Evolutionary conservation across 2,329 filamentous ascomycete species (phyloP), one percentile per base, ranked within the genome.

Genomic region (Fusarium nisikadoi): DNA sequence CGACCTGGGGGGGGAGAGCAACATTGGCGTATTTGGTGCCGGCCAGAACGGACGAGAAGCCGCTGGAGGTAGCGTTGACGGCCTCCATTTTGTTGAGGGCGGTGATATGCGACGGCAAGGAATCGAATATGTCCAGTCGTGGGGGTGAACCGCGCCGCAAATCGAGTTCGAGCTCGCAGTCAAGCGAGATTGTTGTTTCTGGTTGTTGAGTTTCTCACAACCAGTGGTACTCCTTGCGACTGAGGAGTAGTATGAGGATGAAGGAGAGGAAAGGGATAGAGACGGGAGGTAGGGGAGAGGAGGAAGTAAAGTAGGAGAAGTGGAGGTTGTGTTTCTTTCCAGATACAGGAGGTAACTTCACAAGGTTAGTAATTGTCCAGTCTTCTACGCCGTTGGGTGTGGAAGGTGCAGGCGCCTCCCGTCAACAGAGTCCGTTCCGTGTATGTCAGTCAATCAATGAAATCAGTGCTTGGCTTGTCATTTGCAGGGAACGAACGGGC

Each of bases 11-110:
- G 50, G 87, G 86, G 56, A 92, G 81, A 65, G 81, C 82, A 71
- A 84, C 83, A 65, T 82, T 81, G 67, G 81, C 82, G 71, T 85
- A 82, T 76, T 85, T 89, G 77, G 89, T 86, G 80, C 88, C 88
- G 70, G 91, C 91, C 80, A 91, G 81, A 53, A 91, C 90, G 80
- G 92, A 68, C 45, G 65, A 94, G 77, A 94, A 91, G 81, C 88
- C 91, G 77, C 89, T 88, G 80, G 92, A 90, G 72, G 90, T 83
- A 76, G 89, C 81, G 81, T 92, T 92, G 76, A 89, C 81, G 76
- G 88, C 80, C 77, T 86, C 86, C 87, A 89, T 88, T 74, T 70
- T 71, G 68, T 65, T 62, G 38, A 58, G 35, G 52, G 57, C 25
- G 57, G 45, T 46, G 46, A 38, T 29, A 53, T 65, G 52, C 57